Conservation (phyloP, 176 grass and related monocot genomes). For the Eragrostis curvula region DNA sequence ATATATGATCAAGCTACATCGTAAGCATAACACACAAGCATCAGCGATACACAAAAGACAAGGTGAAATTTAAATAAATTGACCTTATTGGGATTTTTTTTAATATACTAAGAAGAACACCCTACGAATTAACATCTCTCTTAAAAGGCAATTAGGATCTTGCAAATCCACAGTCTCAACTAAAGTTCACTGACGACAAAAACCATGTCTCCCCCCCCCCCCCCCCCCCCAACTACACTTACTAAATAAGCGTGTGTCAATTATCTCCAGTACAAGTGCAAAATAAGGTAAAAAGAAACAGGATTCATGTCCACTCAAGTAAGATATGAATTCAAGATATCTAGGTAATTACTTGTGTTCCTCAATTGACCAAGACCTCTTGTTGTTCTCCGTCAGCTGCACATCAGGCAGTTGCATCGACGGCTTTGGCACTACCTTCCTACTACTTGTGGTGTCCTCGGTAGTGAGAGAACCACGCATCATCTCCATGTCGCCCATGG, state of each 20-base stretch:
- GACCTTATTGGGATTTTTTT: neutral
- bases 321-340: neutral
- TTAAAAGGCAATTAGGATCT: neutral
- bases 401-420: neutral
- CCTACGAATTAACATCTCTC: too few relatives aligned
- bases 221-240: neutral
- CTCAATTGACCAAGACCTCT: neutral
- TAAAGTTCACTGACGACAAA: neutral
- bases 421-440: too few relatives aligned
- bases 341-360: slow-evolving; percentile 29
- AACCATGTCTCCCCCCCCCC: neutral
- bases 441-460: too few relatives aligned
- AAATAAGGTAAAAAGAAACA: neutral
- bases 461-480: neutral
- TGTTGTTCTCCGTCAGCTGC: too few relatives aligned
- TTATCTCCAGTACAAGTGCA: neutral
- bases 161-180: neutral
- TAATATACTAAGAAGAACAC: neutral
- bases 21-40: neutral
- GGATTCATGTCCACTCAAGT: neutral
- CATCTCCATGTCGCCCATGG: neutral
- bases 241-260: neutral
- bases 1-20: too few relatives aligned
- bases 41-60: neutral
- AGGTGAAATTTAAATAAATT: neutral